A percentile compares a stretch with the other conserved stretches of the same genome.
Evolutionary conservation across 1,284 basidiomycete species (phyloP).

Genomic region (Microbotryum silenes-acaulis): DNA sequence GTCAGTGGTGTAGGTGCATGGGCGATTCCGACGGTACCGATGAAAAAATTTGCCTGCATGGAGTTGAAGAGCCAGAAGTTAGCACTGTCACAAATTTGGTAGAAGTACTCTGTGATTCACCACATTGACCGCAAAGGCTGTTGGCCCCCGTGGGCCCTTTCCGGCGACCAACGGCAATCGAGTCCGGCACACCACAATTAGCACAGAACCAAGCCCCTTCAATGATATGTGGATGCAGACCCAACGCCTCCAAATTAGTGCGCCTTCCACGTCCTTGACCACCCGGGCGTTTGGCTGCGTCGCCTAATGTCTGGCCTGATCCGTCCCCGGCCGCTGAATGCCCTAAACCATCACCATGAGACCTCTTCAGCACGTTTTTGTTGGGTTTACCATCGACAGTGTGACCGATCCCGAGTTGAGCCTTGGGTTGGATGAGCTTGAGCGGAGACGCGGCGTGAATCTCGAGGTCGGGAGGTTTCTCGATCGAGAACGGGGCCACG

Average conservation of each 20-base stretch:
- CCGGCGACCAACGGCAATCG: constrained; percentile 67
- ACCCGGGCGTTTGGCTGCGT: constrained; percentile 3
- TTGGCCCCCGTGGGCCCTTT: constrained; percentile 86
- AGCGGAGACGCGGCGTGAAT: constrained; percentile 9
- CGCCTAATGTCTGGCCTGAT: not conserved
- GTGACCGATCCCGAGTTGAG: not conserved
- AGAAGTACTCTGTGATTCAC: constrained; percentile 48
- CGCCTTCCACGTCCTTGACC: no score
- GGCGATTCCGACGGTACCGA: constrained; percentile 60
- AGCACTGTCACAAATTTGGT: not conserved
- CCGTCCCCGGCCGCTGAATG: not conserved
- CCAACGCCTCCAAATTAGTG: constrained; percentile 9
- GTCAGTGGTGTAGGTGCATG: constrained; percentile 61
- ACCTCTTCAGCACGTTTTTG: constrained; percentile 5
- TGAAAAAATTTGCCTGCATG: constrained; percentile 74
- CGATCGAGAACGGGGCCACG: constrained; percentile 3
- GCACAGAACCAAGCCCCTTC: constrained; percentile 85
- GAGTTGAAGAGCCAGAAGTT: not conserved
- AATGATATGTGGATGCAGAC: constrained; percentile 61
- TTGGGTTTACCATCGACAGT: not conserved
- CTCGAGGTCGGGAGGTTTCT: constrained; percentile 17
- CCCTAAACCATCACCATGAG: not conserved
- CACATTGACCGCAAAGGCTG: constrained; percentile 82
- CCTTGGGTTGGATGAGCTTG: constrained; percentile 7
- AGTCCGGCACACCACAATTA: constrained; percentile 76